Evolutionary conservation across 2,329 filamentous ascomycete species (phyloP), one percentile per base, ranked within the genome.

Genomic region (Fusarium nygamai): DNA sequence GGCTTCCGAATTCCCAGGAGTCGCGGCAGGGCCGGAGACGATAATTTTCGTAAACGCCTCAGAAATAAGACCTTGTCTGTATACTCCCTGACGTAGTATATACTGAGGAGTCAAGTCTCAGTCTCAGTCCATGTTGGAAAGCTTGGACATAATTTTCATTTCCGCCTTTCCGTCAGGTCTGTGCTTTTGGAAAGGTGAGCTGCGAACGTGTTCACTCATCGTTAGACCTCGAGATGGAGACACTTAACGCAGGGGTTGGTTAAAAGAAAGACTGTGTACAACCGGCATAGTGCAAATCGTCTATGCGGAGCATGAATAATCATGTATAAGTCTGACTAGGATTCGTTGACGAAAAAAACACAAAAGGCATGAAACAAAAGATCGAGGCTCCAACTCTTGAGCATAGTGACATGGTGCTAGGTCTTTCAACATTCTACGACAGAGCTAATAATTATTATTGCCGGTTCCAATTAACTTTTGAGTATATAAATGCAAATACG

Each of bases 101-200:
- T 27, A 60, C 62, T 68, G 62, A 72, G 73, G 43, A 59, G 75
- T 53, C 51, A 41, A 67, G 51, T 58, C 58, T 60, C 46, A 63
- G 53, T 36, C 67, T 34, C 31, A 36, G 31, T 53, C 31, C 51
- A 59, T 54, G 54, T 36, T 47, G 27, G 39, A 44, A 69, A 78
- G 77, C 77, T 75, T 77, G 68, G 72, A 73, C 77, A 58, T 67
- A 16, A 61, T 60, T 48, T 64, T 78, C 73, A 78, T 78, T 78
- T 78, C 76, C 70, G 61, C 57, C 58, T 61, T 64, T 74, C 72
- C 61, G 60, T 60, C 43, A 57, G 64, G 68, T 43, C 76, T 63
- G 75, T 76, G 75, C 75, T 68, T 59, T 34, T 58, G 44, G 31
- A 68, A 65, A 67, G 50, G 65, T 57, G 57, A 75, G 67, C 63